Conservation (phyloP, 116 monocot species). For the Trichopus zeylanicus region DNA sequence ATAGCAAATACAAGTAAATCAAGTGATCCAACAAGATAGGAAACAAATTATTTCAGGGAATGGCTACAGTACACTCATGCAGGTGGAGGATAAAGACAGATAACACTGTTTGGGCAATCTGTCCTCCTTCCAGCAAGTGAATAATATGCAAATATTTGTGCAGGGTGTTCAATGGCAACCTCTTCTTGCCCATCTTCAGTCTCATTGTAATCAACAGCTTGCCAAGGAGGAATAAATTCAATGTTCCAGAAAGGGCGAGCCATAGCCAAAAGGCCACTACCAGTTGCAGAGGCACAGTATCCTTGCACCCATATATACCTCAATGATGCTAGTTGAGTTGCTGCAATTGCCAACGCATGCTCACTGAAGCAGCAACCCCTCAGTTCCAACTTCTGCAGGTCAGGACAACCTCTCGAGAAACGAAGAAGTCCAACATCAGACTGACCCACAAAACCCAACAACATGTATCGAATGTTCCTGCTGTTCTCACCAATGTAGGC, state of each 20-base stretch:
- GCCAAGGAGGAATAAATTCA: constrained; percentile 60
- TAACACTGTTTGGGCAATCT: constrained; percentile 50
- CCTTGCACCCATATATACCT: constrained; percentile 96
- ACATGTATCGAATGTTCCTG: constrained; percentile 57
- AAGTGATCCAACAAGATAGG: not conserved
- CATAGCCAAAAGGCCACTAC: constrained; percentile 57
- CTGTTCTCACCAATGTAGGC: constrained; percentile 62
- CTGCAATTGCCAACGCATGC: constrained; percentile 60
- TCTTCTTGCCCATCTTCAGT: not conserved
- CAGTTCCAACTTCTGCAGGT: constrained; percentile 82
- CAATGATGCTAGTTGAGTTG: constrained; percentile 41
- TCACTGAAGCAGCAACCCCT: constrained; percentile 89
- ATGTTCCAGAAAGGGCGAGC: constrained; percentile 88
- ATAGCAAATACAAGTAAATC: not conserved
- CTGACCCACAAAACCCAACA: constrained; percentile 76
- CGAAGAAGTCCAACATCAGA: constrained; percentile 49
- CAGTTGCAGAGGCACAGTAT: constrained; percentile 45
- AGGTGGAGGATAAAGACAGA: constrained; percentile 18
- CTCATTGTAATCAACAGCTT: constrained; percentile 10
- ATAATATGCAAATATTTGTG: constrained; percentile 86
- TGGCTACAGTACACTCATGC: not conserved
- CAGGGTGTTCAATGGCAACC: constrained; percentile 30
- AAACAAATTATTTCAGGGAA: not conserved
- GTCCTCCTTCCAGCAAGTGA: constrained; percentile 71
- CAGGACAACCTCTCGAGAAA: constrained; percentile 56